These are phyloP conservation scores for Cryptococcus wingfieldii DNA, from an alignment of 1,284 basidiomycete species.

Conservation along the genomic window DNA sequence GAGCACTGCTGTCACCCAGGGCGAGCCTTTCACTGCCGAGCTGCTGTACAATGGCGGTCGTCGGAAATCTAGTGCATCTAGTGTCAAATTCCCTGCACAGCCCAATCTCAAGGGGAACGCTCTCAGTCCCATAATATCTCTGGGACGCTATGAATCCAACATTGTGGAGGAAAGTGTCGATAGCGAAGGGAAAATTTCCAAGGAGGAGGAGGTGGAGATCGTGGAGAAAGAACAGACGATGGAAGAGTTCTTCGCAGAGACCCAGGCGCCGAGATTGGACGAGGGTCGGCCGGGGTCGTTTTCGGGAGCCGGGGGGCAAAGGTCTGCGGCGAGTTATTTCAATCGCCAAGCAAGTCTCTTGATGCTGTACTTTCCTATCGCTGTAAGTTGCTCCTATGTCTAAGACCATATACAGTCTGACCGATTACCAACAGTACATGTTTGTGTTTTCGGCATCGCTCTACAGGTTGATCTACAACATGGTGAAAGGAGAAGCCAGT, in stretches of 20 bases:
- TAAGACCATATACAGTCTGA: neutral
- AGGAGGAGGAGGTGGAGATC: neutral
- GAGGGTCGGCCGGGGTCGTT: neutral
- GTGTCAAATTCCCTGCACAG: neutral
- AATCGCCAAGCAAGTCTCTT: constrained; percentile 46
- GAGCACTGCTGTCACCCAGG: no score
- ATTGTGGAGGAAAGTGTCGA: constrained; percentile 7
- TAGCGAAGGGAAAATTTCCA: neutral
- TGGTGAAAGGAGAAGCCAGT: constrained; percentile 27
- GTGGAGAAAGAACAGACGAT: constrained; percentile 19
- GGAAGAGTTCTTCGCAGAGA: constrained; percentile 36
- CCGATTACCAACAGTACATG: constrained; percentile 29
- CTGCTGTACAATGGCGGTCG: constrained; percentile 6
- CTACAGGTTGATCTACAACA: constrained; percentile 39
- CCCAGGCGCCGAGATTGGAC: constrained; percentile 9
- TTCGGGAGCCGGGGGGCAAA: constrained; percentile 5
- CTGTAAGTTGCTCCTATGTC: constrained; percentile 27
- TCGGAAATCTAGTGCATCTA: neutral
- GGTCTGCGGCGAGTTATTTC: constrained; percentile 42
- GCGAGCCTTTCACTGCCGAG: constrained; percentile 15
- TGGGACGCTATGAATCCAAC: constrained; percentile 4
- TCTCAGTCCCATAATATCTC: constrained; percentile 16
- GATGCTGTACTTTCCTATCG: constrained; percentile 47
- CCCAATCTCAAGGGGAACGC: constrained; percentile 1
- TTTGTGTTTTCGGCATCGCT: constrained; percentile 40